phyloP scores from a whole-genome alignment of 495 filamentous ascomycete species.

The Neohortaea acidophila region DNA sequence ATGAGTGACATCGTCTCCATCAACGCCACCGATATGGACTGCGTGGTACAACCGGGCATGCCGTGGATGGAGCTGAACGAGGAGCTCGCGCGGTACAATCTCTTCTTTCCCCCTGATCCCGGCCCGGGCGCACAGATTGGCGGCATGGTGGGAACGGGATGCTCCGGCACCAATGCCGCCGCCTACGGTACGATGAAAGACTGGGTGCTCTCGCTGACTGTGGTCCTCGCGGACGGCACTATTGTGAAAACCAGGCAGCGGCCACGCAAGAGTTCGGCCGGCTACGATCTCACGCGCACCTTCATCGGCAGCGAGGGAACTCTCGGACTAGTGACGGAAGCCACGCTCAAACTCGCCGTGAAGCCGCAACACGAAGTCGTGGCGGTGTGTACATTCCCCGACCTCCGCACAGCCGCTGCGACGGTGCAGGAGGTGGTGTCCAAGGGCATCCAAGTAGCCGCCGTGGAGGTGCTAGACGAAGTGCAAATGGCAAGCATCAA shows the following conservation, averaged over 20 bases:
- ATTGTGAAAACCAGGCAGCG: conserved; percentile 61
- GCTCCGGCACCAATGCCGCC: conserved; percentile 62
- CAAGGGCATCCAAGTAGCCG: conserved; percentile 56
- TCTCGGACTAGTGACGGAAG: conserved; percentile 60
- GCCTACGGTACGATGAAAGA: conserved; percentile 78
- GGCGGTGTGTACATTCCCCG: conserved; percentile 61
- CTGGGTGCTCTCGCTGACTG: conserved; percentile 69
- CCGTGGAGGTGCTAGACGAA: conserved; percentile 74
- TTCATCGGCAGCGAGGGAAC: conserved; percentile 72
- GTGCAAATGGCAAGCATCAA: conserved; percentile 72
- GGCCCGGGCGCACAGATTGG: conserved; percentile 33
- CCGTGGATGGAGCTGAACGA: conserved; percentile 85
- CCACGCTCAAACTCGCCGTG: conserved; percentile 58
- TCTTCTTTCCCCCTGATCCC: conserved; percentile 85
- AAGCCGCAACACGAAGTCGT: conserved; percentile 59
- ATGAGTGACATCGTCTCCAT: conserved; percentile 74
- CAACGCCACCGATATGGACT: conserved; percentile 77
- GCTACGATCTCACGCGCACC: conserved; percentile 62
- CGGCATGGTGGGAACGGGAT: conserved; percentile 66
- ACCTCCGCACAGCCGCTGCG: conserved; percentile 54
- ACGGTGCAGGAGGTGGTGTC: conserved; percentile 55
- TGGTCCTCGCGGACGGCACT: conserved; percentile 64
- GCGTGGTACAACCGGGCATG: conserved; percentile 79
- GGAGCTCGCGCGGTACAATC: conserved; percentile 53
- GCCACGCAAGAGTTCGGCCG: conserved; percentile 61